A percentile compares a stretch with the other conserved stretches of the same genome.
Evolutionary conservation across 225 moss, liverwort and hornwort genomes (phyloP).

Genomic region (Physcomitrellopsis africana): DNA sequence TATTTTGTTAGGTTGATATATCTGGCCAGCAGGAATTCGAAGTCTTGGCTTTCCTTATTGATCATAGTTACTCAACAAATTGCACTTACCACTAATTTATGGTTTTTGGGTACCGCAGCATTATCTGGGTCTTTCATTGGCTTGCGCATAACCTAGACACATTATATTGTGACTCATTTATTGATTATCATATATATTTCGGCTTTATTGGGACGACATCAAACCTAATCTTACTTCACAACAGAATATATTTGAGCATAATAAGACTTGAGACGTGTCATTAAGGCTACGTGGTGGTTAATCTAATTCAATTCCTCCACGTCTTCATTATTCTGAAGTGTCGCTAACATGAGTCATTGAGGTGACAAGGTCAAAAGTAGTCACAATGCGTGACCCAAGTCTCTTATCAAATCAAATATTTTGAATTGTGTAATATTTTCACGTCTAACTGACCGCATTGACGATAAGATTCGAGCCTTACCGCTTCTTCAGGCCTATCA

Average conservation of each 20-base stretch:
- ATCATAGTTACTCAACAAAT: not conserved
- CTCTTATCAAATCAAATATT: not conserved
- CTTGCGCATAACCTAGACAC: conserved; percentile 57
- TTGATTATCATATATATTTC: conserved; percentile 25
- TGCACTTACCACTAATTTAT: conserved; percentile 43
- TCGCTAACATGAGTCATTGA: no score
- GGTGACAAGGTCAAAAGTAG: no score
- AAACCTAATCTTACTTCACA: not conserved
- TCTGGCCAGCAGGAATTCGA: conserved; percentile 7
- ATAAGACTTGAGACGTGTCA: conserved; percentile 1
- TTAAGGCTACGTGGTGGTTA: not conserved
- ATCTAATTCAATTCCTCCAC: no score
- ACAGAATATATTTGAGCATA: not conserved
- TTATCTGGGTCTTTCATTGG: conserved; percentile 45
- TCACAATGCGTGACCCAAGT: not conserved
- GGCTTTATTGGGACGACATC: conserved; percentile 11
- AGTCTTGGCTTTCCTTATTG: not conserved
- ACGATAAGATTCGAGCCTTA: conserved; percentile 33
- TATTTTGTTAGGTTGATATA: no score
- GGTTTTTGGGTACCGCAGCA: conserved; percentile 22
- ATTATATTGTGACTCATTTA: conserved; percentile 35
- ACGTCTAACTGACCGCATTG: not conserved
- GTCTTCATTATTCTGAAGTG: no score
- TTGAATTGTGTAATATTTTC: not conserved
- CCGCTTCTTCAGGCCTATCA: conserved; percentile 85